Evolutionary conservation across 176 grass and related monocot genomes (phyloP), one percentile per base, ranked within the genome.

Genomic region (Phoenix dactylifera): DNA sequence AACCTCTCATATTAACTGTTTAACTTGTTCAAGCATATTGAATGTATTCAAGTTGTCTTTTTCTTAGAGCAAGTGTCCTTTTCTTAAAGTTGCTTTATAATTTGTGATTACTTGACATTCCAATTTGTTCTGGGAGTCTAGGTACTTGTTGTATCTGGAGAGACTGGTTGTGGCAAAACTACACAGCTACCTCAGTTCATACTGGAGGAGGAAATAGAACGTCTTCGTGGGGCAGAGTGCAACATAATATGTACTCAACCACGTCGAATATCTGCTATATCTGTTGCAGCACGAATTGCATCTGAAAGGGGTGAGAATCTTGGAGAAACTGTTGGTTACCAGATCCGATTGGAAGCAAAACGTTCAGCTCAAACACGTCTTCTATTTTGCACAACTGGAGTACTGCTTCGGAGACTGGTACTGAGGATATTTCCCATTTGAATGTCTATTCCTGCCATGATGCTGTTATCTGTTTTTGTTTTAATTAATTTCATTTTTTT

Each of bases 221-320:
- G 75, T 39, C 72, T 90, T 32, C 75, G 62, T 59, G 92, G 86
- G 74, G 81, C 92, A 60, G 71, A 85, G 60, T 96, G 92, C 78
- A 90, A 35, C 66, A 96, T 96, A 82, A 88, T 96, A 65, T 96
- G 92, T 55, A 96, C 92, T 70, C 92, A 96, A 44, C 92, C 92
- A 60, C 87, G 92, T 6, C 83, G 92, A 60, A 96, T 96, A 77
- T 96, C 92, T 18, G 92, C 92, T 59, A 90, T 88, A 76, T 96
- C 92, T 32, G 86, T 96, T 63, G 77, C 92, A 64, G 80, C 83
- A 70, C 84, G 83, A 71, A 72, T 97, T 72, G 87, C 84, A 76
- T 72, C 92, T 57, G 92, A 97, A 76, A 79, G 87, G 64, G 87
- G 84, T 51, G 92, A 97, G 75, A 83, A 87, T 64, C 74, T 88